Percentiles rank a stretch among this genome's conserved stretches.
These are phyloP conservation scores for Emergomyces africanus DNA, from an alignment of 2,329 filamentous ascomycete genomes.

Conservation along the genomic window DNA sequence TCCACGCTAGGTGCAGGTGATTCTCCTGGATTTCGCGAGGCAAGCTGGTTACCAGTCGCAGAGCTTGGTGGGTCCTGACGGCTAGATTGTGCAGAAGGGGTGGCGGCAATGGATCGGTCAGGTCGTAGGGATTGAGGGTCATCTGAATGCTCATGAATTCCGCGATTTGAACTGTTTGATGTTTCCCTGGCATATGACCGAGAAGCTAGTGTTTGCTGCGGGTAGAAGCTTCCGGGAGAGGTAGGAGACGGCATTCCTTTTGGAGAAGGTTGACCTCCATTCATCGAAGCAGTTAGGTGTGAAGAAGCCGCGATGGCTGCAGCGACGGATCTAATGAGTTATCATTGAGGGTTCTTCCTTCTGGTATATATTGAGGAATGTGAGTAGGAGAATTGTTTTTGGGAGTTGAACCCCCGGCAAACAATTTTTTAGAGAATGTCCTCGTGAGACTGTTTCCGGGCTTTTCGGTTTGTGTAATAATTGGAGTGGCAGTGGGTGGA, in stretches of 20 bases:
- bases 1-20: conserved; percentile 49
- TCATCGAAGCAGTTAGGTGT: conserved; percentile 47
- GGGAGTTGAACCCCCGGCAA: conserved; percentile 55
- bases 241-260: conserved; percentile 34
- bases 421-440: conserved; percentile 63
- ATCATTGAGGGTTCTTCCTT: conserved; percentile 46
- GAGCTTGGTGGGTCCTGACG: conserved; percentile 21
- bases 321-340: conserved; percentile 48
- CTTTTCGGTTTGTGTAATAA: conserved; percentile 23
- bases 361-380: conserved; percentile 52
- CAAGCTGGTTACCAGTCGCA: conserved; percentile 6
- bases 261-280: conserved; percentile 45
- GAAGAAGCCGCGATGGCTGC: conserved; percentile 58
- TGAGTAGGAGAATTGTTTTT: conserved; percentile 66
- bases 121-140: conserved; percentile 20
- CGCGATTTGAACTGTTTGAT: conserved; percentile 15
- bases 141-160: conserved; percentile 27
- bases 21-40: conserved; percentile 11
- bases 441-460: conserved; percentile 48
- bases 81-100: conserved; percentile 17
- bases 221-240: conserved; percentile 28
- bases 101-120: conserved; percentile 21
- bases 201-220: conserved; percentile 32
- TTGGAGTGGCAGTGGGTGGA: conserved; percentile 28
- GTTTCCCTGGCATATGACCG: conserved; percentile 30